A percentile compares a stretch with the other conserved stretches of the same genome.
Conservation (phyloP, 2,329 filamentous ascomycete genomes). For the Verticillium zaregamsianum region DNA sequence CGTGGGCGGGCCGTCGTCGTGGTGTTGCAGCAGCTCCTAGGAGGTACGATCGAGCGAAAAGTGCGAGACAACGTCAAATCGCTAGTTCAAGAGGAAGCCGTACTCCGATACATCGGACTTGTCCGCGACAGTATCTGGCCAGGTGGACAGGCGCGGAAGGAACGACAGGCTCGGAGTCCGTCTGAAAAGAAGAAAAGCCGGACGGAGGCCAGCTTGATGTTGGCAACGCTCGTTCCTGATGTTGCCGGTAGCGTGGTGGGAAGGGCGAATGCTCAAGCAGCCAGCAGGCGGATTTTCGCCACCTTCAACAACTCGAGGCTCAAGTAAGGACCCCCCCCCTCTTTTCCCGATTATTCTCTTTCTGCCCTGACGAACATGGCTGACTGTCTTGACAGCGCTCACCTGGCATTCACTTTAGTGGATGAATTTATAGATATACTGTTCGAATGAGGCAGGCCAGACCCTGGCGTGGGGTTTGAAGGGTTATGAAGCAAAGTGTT, state of each 20-base stretch:
- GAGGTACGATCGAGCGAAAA: conserved; percentile 93
- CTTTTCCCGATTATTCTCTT: not conserved
- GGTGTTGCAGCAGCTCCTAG: conserved; percentile 90
- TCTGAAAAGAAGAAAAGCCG: conserved; percentile 76
- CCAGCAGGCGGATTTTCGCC: conserved; percentile 83
- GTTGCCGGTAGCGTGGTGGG: conserved; percentile 91
- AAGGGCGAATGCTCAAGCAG: conserved; percentile 83
- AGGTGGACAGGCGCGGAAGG: conserved; percentile 50
- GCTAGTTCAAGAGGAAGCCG: conserved; percentile 71
- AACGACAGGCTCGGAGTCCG: conserved; percentile 53
- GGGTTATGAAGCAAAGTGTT: not conserved
- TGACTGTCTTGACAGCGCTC: conserved; percentile 45
- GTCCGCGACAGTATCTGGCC: conserved; percentile 83
- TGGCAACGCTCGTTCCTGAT: conserved; percentile 87
- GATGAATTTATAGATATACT: conserved; percentile 66
- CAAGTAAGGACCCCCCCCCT: conserved; percentile 58
- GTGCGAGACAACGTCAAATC: conserved; percentile 78
- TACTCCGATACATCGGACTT: conserved; percentile 71
- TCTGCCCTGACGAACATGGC: not conserved
- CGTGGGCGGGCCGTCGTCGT: conserved; percentile 93
- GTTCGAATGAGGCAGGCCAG: conserved; percentile 39
- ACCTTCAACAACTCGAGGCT: conserved; percentile 86
- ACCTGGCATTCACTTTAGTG: conserved; percentile 66
- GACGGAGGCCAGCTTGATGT: conserved; percentile 82
- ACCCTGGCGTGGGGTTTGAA: too few relatives aligned